These are phyloP conservation scores for Eragrostis nindensis DNA, from an alignment of 176 grass and related monocot species.

Conservation along the genomic window DNA sequence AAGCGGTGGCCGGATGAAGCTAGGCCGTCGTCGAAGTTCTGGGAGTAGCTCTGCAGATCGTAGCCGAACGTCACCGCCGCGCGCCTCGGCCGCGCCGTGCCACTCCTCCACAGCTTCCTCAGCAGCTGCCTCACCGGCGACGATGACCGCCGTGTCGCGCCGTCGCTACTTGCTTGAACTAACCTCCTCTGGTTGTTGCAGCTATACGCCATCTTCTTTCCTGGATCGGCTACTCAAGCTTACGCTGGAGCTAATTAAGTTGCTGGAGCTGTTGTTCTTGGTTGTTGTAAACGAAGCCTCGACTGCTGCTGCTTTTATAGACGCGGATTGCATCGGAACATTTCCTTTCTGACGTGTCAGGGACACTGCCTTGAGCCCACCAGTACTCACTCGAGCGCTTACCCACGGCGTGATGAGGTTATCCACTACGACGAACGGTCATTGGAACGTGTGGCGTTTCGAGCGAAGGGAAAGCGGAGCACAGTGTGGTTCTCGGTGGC, in stretches of 20 bases:
- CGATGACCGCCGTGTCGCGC: background rate
- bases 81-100: background rate
- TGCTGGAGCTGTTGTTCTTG: background rate
- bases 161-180: background rate
- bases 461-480: too few species aligned
- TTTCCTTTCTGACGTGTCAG: too few species aligned
- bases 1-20: background rate
- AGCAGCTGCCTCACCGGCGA: background rate
- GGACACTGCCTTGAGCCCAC: too few species aligned
- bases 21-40: conserved; percentile 34
- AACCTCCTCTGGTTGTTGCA: too few species aligned
- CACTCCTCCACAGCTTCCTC: conserved; percentile 1
- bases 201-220: too few species aligned
- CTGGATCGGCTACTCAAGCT: too few species aligned
- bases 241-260: background rate
- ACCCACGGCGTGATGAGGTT: too few species aligned
- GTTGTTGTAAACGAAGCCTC: background rate
- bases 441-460: too few species aligned
- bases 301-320: background rate
- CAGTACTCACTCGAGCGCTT: too few species aligned
- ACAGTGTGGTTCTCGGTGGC: too few species aligned
- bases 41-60: conserved; percentile 27
- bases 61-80: background rate
- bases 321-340: background rate
- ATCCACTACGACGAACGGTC: too few species aligned